Percentiles rank a stretch among this genome's conserved stretches.
Evolutionary conservation across 352 stramenopile species (phyloP).

Genomic region (Phytophthora ramorum): DNA sequence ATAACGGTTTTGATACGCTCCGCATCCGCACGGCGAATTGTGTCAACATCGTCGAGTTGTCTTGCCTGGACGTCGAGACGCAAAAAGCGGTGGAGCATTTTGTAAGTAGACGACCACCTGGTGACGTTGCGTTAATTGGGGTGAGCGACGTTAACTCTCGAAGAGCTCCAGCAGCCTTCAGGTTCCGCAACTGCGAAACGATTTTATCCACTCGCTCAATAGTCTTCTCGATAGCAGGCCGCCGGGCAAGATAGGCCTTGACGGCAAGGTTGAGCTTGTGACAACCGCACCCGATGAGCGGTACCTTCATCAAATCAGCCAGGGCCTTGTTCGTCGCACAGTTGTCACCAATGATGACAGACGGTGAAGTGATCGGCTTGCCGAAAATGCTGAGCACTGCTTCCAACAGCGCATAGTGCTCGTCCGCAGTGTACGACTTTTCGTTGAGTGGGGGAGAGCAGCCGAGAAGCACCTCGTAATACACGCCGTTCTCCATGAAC

Average conservation of each 20-base stretch:
- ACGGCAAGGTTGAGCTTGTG: background rate
- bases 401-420: constrained; percentile 1
- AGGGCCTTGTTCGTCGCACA: constrained; percentile 7
- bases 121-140: background rate
- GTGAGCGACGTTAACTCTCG: background rate
- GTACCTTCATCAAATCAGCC: constrained; percentile 1
- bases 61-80: background rate
- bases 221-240: background rate
- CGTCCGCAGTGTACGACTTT: constrained; percentile 1
- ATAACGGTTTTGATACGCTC: background rate
- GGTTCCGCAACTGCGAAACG: background rate
- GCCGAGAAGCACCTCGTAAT: constrained; percentile 1
- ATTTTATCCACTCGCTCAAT: background rate
- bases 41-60: background rate
- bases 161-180: background rate
- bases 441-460: constrained; percentile 10
- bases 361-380: constrained; percentile 4
- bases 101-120: constrained; percentile 1
- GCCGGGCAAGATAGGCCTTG: background rate
- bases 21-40: background rate
- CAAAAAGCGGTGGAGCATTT: background rate
- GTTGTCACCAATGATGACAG: constrained; percentile 6
- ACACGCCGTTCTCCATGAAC: constrained; percentile 7
- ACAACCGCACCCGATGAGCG: background rate
- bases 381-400: background rate